Percentiles rank a stretch among this genome's conserved stretches.
Evolutionary conservation across 148 eudicot species (phyloP).

Genomic region (Persicaria maculosa): DNA sequence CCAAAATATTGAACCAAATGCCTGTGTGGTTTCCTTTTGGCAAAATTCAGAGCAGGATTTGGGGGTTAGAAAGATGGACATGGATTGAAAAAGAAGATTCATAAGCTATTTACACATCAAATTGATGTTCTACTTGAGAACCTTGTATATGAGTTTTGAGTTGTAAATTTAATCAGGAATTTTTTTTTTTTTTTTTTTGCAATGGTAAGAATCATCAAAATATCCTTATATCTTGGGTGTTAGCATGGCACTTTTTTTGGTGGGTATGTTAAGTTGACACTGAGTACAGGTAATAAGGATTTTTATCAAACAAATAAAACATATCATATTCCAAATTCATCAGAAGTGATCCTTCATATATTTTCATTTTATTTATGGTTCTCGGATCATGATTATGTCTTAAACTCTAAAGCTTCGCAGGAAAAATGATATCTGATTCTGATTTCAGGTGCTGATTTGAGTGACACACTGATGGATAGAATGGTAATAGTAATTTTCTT

Average conservation of each 20-base stretch:
- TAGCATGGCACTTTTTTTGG: too few species aligned
- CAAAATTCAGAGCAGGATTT: not conserved
- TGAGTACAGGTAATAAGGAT: not conserved
- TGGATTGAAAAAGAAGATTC: not conserved
- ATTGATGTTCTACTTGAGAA: not conserved
- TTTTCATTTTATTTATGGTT: not conserved
- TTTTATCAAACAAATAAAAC: not conserved
- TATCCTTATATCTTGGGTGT: not conserved
- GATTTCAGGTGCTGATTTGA: conserved; percentile 84
- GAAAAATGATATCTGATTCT: conserved; percentile 8
- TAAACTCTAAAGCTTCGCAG: not conserved
- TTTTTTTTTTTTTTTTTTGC: not conserved
- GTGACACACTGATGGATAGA: conserved; percentile 97
- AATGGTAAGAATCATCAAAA: not conserved
- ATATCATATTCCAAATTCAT: not conserved
- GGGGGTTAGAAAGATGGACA: not conserved
- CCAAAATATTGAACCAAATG: not conserved
- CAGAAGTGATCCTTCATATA: not conserved
- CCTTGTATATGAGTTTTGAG: not conserved
- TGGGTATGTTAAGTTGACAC: not conserved
- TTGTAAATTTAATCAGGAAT: not conserved
- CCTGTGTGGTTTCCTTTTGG: not conserved
- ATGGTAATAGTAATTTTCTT: conserved; percentile 46
- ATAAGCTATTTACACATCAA: not conserved
- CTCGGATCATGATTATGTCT: not conserved